Conservation (phyloP, 2,329 filamentous ascomycete species). For the Aspergillus sojae region DNA sequence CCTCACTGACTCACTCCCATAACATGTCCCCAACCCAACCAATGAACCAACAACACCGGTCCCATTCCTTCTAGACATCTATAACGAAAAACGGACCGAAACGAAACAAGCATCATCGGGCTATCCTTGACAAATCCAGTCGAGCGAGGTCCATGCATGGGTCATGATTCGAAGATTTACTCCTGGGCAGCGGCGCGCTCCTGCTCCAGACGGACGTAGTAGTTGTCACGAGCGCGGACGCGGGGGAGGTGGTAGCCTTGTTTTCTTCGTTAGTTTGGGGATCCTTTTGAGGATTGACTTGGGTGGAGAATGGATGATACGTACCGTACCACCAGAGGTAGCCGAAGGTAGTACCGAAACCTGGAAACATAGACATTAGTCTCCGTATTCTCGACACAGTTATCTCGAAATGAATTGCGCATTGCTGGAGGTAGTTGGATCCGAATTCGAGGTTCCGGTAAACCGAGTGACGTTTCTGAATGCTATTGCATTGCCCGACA, state of each 20-base stretch:
- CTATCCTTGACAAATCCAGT: not conserved
- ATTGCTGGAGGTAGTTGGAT: not conserved
- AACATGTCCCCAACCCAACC: not conserved
- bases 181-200: constrained; percentile 53
- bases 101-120: not conserved
- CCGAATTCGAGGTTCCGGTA: not conserved
- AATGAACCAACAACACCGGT: not conserved
- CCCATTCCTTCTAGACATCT: not conserved
- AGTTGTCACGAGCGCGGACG: constrained; percentile 64
- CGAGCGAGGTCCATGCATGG: not conserved
- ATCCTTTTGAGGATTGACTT: not conserved
- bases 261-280: not conserved
- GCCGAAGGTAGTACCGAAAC: constrained; percentile 64
- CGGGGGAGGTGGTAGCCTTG: constrained; percentile 66
- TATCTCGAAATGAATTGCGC: not conserved
- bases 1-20: not conserved
- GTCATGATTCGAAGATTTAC: constrained; percentile 22
- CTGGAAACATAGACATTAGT: constrained; percentile 39
- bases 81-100: not conserved
- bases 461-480: not conserved
- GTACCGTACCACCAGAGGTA: constrained; percentile 70
- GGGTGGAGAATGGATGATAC: constrained; percentile 28
- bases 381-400: not conserved
- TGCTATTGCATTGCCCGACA: not conserved
- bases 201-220: constrained; percentile 66